These are phyloP conservation scores for Kazachstania viticola DNA, from an alignment of 805 yeast genomes.

Conservation along the genomic window DNA sequence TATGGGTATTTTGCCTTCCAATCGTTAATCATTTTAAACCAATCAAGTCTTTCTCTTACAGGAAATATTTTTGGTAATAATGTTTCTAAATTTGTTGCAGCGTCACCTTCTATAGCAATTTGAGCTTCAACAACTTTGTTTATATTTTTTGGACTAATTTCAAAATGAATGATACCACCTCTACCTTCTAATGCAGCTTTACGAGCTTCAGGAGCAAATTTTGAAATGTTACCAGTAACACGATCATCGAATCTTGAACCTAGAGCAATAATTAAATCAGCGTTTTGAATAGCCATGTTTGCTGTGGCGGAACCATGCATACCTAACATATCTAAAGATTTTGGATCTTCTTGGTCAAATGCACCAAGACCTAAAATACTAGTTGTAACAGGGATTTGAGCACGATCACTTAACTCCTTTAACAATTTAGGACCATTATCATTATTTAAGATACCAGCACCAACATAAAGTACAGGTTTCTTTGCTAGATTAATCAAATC, in stretches of 20 bases:
- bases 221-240: slow-evolving; percentile 76
- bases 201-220: slow-evolving; percentile 90
- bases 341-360: slow-evolving; percentile 82
- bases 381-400: slow-evolving; percentile 91
- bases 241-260: slow-evolving; percentile 99
- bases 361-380: slow-evolving; percentile 91
- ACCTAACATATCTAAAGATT: slow-evolving; percentile 91
- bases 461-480: slow-evolving; percentile 81
- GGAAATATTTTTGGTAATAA: slow-evolving; percentile 60
- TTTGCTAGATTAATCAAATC: slow-evolving; percentile 69
- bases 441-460: slow-evolving; percentile 77
- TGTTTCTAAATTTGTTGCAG: slow-evolving; percentile 58
- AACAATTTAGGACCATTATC: slow-evolving; percentile 70
- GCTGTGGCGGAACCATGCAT: slow-evolving; percentile 98
- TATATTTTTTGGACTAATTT: slow-evolving; percentile 91
- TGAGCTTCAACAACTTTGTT: slow-evolving; percentile 95
- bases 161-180: slow-evolving; percentile 96
- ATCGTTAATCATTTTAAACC: slow-evolving; percentile 62
- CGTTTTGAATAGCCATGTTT: slow-evolving; percentile 84
- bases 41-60: slow-evolving; percentile 59
- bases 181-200: slow-evolving; percentile 76
- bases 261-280: slow-evolving; percentile 85
- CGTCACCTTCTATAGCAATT: slow-evolving; percentile 95
- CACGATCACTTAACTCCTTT: slow-evolving; percentile 80
- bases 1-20: slow-evolving; percentile 90